A percentile compares a stretch with the other conserved stretches of the same genome.
Conservation (phyloP, 192 early-diverging fungal species). For the Geosiphon pyriformis region DNA sequence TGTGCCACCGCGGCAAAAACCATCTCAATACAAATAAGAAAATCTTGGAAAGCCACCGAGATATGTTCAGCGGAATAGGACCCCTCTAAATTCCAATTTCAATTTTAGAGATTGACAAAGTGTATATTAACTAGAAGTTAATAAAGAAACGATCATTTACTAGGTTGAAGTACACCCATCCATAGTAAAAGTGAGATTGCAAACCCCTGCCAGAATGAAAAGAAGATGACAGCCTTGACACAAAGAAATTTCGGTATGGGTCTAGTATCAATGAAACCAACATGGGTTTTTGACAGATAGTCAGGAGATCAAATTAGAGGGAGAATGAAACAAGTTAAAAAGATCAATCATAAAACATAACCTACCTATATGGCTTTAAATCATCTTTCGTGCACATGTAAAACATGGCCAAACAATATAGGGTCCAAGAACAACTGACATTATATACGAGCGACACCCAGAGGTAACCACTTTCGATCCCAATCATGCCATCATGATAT, state of each 20-base stretch:
- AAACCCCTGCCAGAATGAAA: conserved; percentile 92
- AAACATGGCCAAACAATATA: conserved; percentile 87
- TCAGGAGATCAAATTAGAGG: background rate
- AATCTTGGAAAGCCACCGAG: conserved; percentile 81
- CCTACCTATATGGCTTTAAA: conserved; percentile 62
- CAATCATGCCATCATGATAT: conserved; percentile 82
- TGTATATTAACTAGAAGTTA: conserved; percentile 31
- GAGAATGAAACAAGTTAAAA: background rate
- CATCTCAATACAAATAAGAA: conserved; percentile 91
- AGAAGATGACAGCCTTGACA: conserved; percentile 90
- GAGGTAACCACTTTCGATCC: conserved; percentile 62
- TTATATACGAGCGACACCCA: conserved; percentile 85
- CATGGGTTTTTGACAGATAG: too few relatives aligned
- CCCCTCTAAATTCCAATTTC: too few relatives aligned
- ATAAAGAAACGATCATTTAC: conserved; percentile 32
- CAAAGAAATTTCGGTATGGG: conserved; percentile 93
- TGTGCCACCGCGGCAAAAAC: conserved; percentile 73
- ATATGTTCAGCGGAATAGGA: conserved; percentile 58
- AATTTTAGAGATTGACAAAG: too few relatives aligned
- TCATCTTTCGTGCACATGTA: conserved; percentile 76
- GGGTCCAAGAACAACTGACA: conserved; percentile 72
- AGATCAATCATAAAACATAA: background rate
- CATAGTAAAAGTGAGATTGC: conserved; percentile 76
- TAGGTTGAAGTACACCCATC: conserved; percentile 65
- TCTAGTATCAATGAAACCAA: conserved; percentile 36